phyloP scores from a whole-genome alignment of 2,329 filamentous ascomycete species.

The Periconia macrospinosa region DNA sequence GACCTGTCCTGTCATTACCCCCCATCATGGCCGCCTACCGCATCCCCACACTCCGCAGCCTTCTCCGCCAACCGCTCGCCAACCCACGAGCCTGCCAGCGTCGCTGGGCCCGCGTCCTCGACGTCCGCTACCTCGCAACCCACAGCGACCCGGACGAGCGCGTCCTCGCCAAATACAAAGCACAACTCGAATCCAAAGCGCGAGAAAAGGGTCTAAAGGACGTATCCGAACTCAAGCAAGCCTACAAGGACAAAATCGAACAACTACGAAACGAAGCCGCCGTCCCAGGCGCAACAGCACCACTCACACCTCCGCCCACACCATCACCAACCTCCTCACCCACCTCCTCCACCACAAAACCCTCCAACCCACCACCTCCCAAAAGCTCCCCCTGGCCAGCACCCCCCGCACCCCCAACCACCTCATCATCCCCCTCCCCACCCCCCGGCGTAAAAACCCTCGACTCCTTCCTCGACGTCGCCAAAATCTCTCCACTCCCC shows the following conservation, averaged over 20 bases:
- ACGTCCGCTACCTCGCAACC: conserved; percentile 86
- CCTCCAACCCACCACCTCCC: too few species aligned
- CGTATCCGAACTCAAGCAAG: conserved; percentile 75
- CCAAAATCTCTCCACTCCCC: conserved; percentile 73
- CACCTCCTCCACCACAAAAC: conserved; percentile 1
- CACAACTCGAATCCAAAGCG: conserved; percentile 83
- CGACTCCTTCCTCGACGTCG: conserved; percentile 73
- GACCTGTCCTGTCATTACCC: conserved; percentile 2
- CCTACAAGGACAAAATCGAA: conserved; percentile 82
- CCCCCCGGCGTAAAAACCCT: conserved; percentile 64
- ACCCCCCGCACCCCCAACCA: conserved; percentile 30
- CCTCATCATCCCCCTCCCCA: conserved; percentile 26
- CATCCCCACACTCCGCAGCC: conserved; percentile 31
- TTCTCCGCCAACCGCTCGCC: conserved; percentile 32
- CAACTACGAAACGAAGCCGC: conserved; percentile 69
- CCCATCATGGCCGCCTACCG: conserved; percentile 26
- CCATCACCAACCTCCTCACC: conserved; percentile 6
- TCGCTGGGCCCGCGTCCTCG: conserved; percentile 88
- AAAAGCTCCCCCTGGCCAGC: conserved; percentile 29
- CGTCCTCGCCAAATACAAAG: conserved; percentile 81
- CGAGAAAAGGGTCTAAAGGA: conserved; percentile 69
- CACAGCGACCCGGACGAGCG: conserved; percentile 64
- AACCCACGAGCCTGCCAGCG: conserved; percentile 58
- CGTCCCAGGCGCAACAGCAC: conserved; percentile 54
- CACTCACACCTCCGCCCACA: conserved; percentile 32